Conservation (phyloP, 495 filamentous ascomycete genomes). For the Pyrenula aspistea region DNA sequence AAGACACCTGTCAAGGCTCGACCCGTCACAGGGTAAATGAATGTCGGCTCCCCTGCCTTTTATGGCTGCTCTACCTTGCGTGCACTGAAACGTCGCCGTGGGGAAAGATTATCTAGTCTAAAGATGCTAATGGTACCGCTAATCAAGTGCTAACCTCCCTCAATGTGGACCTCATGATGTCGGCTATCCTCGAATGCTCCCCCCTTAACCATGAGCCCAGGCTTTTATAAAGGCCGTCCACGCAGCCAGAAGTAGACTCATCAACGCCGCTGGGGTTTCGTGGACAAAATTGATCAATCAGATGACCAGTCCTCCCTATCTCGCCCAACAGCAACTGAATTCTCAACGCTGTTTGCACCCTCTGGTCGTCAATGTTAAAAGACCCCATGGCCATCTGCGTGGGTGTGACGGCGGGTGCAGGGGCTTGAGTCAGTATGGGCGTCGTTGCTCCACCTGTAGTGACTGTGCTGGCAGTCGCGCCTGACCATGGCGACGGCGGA, state of each 20-base stretch:
- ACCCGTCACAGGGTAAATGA: no score
- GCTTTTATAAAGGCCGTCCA: slow-evolving; percentile 6
- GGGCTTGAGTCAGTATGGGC: slow-evolving; percentile 6
- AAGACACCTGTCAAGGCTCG: no score
- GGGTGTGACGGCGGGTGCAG: slow-evolving; percentile 7
- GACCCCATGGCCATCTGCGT: slow-evolving; percentile 10
- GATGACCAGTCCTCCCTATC: slow-evolving; percentile 2
- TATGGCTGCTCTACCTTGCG: no score
- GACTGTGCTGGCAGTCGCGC: slow-evolving; percentile 1
- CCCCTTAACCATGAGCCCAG: slow-evolving; percentile 6
- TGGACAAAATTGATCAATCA: slow-evolving; percentile 7
- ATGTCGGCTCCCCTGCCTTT: no score
- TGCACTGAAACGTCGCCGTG: no score
- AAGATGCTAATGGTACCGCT: no score
- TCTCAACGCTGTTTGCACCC: slow-evolving; percentile 9
- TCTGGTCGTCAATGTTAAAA: slow-evolving; percentile 10
- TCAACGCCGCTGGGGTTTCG: background rate
- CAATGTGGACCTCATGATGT: slow-evolving; percentile 7
- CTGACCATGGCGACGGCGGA: slow-evolving; percentile 3
- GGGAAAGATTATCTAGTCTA: no score
- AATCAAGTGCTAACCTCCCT: slow-evolving; percentile 3
- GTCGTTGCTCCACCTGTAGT: slow-evolving; percentile 1
- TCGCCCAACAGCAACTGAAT: slow-evolving; percentile 12
- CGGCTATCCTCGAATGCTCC: slow-evolving; percentile 8
- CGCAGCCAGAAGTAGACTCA: slow-evolving; percentile 1